phyloP scores from a whole-genome alignment of 2,329 filamentous ascomycete species.

The Colletotrichum melonis region DNA sequence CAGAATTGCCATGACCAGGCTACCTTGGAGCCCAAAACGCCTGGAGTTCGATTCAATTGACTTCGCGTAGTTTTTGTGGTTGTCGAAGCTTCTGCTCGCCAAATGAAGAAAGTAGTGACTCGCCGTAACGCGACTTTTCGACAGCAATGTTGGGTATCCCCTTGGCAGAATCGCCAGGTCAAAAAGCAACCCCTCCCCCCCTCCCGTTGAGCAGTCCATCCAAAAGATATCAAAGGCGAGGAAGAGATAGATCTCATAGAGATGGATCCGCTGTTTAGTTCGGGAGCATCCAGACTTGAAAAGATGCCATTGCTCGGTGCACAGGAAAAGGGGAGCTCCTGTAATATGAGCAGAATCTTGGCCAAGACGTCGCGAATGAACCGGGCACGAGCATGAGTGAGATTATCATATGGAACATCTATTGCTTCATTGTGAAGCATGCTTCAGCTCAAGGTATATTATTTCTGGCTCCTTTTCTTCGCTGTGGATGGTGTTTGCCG shows the following conservation, averaged over 20 bases:
- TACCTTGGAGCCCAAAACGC: not conserved
- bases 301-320: no score
- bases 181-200: no score
- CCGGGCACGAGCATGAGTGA: not conserved
- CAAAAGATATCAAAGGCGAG: no score
- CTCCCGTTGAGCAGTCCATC: no score
- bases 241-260: no score
- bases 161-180: no score
- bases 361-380: not conserved
- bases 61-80: not conserved
- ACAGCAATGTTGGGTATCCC: not conserved
- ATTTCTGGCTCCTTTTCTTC: not conserved
- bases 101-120: not conserved
- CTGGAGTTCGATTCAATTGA: not conserved
- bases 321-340: not conserved
- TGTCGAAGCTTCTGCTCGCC: not conserved
- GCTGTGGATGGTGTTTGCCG: not conserved
- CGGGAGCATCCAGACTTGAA: no score
- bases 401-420: not conserved
- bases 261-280: no score
- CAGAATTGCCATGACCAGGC: not conserved
- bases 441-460: no score
- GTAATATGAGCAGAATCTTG: not conserved
- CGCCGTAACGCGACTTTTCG: no score
- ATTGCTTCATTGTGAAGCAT: no score